Evolutionary conservation across 139 green algal species (phyloP), one percentile per base, ranked within the genome.

Genomic region (Closterium sp.): DNA sequence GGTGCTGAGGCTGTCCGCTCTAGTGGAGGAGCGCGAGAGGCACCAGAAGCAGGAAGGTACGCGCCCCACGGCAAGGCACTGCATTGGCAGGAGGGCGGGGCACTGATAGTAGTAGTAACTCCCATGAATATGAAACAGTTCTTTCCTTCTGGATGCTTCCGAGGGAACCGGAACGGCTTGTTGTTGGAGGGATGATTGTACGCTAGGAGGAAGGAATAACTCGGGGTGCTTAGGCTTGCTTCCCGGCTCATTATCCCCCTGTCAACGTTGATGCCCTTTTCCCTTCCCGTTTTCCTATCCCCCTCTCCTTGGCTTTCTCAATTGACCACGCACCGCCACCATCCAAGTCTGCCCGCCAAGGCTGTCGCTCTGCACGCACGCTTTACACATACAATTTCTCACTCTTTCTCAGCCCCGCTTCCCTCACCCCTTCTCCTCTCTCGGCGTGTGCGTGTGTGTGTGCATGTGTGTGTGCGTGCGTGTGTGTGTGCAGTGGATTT

Each of bases 41-140:
- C 28, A 87, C 85, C 85, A 87, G 85, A 31, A 87, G 85, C 28
- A 30, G 85, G 28, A 87, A 87, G 85, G 85, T 87, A 24, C 85
- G 85, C 62, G 62, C 62, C 38, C 13, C 13, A 11, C 38, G 38
- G 6, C 38, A 50, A 13, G 38, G 4, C 38, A 50, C 38, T 50
- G 38, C 38, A 50, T 50, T 50, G 38, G 79, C 79, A 86, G 27
- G 79, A 86, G 13, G 10, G 9, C 79, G 79, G 38, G 38, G 38
- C 38, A 50, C 38, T 50, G 38, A 50, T 50, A 42, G 34, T 42
- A 10, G 34, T 42, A 50, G 38, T 50, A 50, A 50, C 38, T 1
- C 13, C 38, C 38, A 50, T 50, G n/a, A 50, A 17, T 9, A 50
- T 50, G 38, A 50, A 13, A 50, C 7, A 50, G 5, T 50, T 50